Evolutionary conservation across 306 rosid genomes (phyloP), one percentile per base, ranked within the genome.

Genomic region (Betula pendula): DNA sequence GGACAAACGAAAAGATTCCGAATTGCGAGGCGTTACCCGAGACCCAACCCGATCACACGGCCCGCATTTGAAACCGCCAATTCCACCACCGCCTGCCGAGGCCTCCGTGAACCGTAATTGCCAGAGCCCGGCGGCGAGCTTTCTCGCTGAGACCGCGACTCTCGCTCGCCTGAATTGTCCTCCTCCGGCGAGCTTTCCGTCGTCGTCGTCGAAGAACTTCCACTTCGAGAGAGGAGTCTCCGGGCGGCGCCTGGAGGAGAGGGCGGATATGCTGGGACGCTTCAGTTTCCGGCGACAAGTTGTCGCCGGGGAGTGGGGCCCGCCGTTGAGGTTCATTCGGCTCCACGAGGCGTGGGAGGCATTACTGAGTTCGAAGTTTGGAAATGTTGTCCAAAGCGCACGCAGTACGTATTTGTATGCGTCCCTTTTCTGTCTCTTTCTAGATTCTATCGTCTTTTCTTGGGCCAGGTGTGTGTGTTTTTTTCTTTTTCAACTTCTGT

Each of bases 51-150:
- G 35, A 44, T 9, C 38, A 10, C 71, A 74, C 27, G 55, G 31
- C 2, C 47, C 81, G 48, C 51, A 56, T 11, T 24, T 25, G 25
- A 50, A 52, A 63, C 19, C 73, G 31, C 55, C 55, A 50, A 50
- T 50, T 35, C 51, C 70, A 25, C 63, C 82, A 12, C 4, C 38
- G 38, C 71, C 73, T 5, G 68, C 44, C 0, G 88, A 85, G 43
- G 79, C 25, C 58, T 85, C 83, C 31, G 22, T 53, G 16, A 83
- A 85, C 44, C 78, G 81, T 11, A 79, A 42, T 19, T 78, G 84
- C 91, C 94, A 88, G 67, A 88, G 87, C 14, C 84, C 86, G 2
- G 97, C 97, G 31, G 90, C 91, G 45, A 91, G 91, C 77, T 81
- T 84, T 77, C 97, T 82, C 17, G 91, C 90, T 1, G 89, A 81